phyloP scores from a whole-genome alignment of 73 alveolate genomes.

The Breviolum minutum region DNA sequence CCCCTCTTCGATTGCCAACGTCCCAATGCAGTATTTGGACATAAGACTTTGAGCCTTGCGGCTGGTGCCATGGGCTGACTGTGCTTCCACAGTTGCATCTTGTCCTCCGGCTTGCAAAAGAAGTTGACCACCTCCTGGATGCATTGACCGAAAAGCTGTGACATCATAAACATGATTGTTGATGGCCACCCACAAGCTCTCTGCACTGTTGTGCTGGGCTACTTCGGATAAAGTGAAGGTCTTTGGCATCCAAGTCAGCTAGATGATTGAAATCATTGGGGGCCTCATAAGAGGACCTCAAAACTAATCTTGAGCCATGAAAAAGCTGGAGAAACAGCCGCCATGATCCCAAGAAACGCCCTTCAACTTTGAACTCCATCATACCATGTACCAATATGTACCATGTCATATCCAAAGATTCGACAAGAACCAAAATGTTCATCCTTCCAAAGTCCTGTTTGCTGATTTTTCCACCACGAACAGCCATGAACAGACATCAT shows the following conservation, averaged over 20 bases:
- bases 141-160: slow-evolving; percentile 56
- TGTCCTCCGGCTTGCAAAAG: slow-evolving; percentile 14
- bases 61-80: slow-evolving; percentile 54
- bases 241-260: slow-evolving; percentile 18
- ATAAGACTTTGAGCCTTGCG: slow-evolving; percentile 61
- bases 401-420: too few species aligned
- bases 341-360: not conserved
- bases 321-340: slow-evolving; percentile 12
- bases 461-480: not conserved
- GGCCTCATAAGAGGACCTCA: not conserved
- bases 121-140: slow-evolving; percentile 43
- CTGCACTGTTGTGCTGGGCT: slow-evolving; percentile 50
- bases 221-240: slow-evolving; percentile 4
- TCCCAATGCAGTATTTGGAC: slow-evolving; percentile 56
- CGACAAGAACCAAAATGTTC: too few species aligned
- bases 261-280: not conserved
- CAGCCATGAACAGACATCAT: not conserved
- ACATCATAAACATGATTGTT: slow-evolving; percentile 51
- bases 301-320: slow-evolving; percentile 22
- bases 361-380: not conserved
- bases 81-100: slow-evolving; percentile 43
- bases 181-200: slow-evolving; percentile 62
- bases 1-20: not conserved
- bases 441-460: too few species aligned
- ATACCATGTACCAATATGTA: too few species aligned